Percentiles rank a stretch among this genome's conserved stretches.
Conservation (phyloP, 768 basidiomycete species). For the Galerina marginata region DNA sequence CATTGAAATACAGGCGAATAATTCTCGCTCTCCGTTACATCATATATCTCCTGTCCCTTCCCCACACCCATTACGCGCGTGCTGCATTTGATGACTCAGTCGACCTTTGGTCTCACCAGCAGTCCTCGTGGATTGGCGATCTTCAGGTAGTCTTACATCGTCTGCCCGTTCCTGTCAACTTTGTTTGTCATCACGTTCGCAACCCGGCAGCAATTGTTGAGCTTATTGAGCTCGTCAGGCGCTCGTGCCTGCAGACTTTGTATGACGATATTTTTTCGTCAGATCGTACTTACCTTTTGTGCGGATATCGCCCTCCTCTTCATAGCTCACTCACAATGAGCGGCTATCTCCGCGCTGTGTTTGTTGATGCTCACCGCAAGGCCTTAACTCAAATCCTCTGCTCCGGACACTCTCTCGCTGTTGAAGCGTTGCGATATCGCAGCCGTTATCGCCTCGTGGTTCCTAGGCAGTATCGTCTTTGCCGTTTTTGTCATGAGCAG, state of each 20-base stretch:
- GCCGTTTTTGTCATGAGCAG: not conserved
- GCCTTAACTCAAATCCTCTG: not conserved
- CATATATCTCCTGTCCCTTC: too few relatives aligned
- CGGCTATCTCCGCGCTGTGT: not conserved
- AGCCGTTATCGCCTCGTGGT: not conserved
- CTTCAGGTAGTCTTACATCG: too few relatives aligned
- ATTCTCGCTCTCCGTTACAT: not conserved
- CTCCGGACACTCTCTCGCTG: not conserved
- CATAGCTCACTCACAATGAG: not conserved
- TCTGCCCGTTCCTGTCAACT: too few relatives aligned
- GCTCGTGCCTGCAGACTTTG: too few relatives aligned
- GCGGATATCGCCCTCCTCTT: not conserved
- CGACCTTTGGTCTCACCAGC: not conserved
- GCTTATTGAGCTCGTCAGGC: too few relatives aligned
- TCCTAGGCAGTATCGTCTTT: not conserved
- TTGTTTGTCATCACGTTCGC: too few relatives aligned
- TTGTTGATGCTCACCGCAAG: not conserved
- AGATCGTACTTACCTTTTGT: not conserved
- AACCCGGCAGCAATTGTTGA: too few relatives aligned
- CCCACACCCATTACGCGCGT: not conserved
- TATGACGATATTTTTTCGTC: too few relatives aligned
- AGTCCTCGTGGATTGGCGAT: too few relatives aligned
- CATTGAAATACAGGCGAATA: not conserved
- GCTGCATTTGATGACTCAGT: not conserved
- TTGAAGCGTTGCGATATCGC: not conserved